Base-by-base conservation (phyloP, 345 rosid species). In the Triadica sebifera region DNA sequence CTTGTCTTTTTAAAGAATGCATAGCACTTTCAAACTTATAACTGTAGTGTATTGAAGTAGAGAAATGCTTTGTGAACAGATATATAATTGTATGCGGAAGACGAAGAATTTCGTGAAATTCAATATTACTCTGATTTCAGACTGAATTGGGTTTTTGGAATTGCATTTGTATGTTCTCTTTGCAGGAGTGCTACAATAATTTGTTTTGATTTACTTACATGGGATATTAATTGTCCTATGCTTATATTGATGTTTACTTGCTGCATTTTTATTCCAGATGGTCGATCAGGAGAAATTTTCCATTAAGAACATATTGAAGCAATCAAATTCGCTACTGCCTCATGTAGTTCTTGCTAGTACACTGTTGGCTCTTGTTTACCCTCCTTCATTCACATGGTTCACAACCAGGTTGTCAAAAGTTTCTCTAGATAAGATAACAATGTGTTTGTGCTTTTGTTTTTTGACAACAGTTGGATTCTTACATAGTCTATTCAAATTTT, bases 371-470 rank as follows among this genome's bases (percentile, higher is more conserved):
- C 92, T 94, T 78, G 71, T 89, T 49, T 93, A 83, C 82, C 98
- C 98, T 3, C 99, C 99, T 13, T 89, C 99, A 57, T 94, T 94
- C 89, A 70, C 98, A 12, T 94, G 99, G 98, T 94, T 93, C 79
- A 94, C 98, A 8, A 86, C 84, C 85, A 94, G 94, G 98, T 94
- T 50, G 25, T 61, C 63, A 25, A 47, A 61, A 8, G 10, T 59
- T 74, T 72, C 38, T 39, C 72, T 50, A 5, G 45, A 34, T 12
- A 19, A 29, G 38, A 8, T 41, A n/a, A 43, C 7, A 2, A 41
- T 41, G 10, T 25, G 12, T 3, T 12, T 15, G 16, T 50, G n/a
- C 13, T 29, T 37, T 25, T 49, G 29, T 50, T 67, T 29, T 17
- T 29, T 12, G 12, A 67, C 3, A 29, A 29, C 34, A 29, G 13